Evolutionary conservation across 2,329 filamentous ascomycete species (phyloP), one percentile per base, ranked within the genome.

Genomic region (Stemphylium vesicarium): DNA sequence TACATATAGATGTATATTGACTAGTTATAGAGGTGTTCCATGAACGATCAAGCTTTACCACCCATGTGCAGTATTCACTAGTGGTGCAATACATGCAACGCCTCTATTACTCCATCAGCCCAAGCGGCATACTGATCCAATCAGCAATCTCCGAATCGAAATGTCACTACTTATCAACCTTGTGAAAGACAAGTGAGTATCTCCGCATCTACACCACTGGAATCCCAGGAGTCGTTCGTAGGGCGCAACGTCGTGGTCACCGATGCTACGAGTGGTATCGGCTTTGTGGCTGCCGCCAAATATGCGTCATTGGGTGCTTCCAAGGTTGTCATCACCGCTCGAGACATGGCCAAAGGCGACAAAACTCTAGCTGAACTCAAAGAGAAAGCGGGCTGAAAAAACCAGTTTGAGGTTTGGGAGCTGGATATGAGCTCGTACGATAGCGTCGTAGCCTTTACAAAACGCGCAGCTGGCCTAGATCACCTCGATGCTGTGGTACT

Each of bases 381-480:
- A 35, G 15, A 26, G 36, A 16, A 38, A 12, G 3, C 6, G n/a
- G 36, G 11, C 4, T 3, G 15, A 18, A 24, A 4, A 22, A 15
- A 18, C 11, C 11, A 29, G 8, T 38, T 39, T 8, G 44, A 47
- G 24, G 20, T 47, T n/a, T 47, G 33, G 44, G 9, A 38, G 12
- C 44, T 47, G 3, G 15, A 47, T 15, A 47, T 47, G 44, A 15
- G n/a, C 8, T 38, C 33, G 2, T 47, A 47, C 35, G 44, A 37
- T 1, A 38, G 33, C 22, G 10, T 47, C 24, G 15, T 18, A 20
- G 16, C 36, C 3, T 39, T 47, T 3, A 7, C 42, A 20, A 32
- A 45, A 12, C 29, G 42, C 4, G 42, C 42, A 5, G 4, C 0
- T 29, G 40, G 29, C n/a, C n/a, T 42, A 2, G 42, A 35, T 22